These are phyloP conservation scores for Penicillium sp. DNA, from an alignment of 2,329 filamentous ascomycete genomes.

Conservation along the genomic window DNA sequence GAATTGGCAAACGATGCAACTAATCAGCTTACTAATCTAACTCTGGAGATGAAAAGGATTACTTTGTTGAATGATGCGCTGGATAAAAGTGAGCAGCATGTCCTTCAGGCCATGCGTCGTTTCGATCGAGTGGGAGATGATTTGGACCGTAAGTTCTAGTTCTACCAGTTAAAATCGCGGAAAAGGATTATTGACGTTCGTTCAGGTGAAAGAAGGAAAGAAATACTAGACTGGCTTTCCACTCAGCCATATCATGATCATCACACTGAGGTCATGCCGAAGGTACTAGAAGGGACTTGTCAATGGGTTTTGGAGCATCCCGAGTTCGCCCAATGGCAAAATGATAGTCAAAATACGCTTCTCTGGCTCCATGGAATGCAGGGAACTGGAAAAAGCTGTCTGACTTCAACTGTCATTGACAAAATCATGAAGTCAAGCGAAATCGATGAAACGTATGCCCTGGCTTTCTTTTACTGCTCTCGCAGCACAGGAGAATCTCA, in stretches of 20 bases:
- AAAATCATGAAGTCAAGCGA: background rate
- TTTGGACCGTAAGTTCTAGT: background rate
- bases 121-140: background rate
- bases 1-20: background rate
- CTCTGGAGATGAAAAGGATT: background rate
- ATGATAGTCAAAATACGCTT: background rate
- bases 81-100: background rate
- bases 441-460: background rate
- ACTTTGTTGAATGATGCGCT: background rate
- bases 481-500: background rate
- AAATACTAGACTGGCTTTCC: constrained; percentile 4
- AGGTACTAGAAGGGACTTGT: background rate
- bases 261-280: background rate
- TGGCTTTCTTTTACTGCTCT: constrained; percentile 3
- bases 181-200: too few relatives aligned
- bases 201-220: background rate
- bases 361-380: constrained; percentile 3
- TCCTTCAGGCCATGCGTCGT: background rate
- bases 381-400: background rate
- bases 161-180: too few relatives aligned
- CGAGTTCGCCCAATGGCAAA: constrained; percentile 1
- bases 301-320: constrained; percentile 13
- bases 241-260: background rate
- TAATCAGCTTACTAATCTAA: background rate
- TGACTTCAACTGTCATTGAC: background rate